Evolutionary conservation across 345 rosid species (phyloP).

Genomic region (Cardamine chenopodiifolia): DNA sequence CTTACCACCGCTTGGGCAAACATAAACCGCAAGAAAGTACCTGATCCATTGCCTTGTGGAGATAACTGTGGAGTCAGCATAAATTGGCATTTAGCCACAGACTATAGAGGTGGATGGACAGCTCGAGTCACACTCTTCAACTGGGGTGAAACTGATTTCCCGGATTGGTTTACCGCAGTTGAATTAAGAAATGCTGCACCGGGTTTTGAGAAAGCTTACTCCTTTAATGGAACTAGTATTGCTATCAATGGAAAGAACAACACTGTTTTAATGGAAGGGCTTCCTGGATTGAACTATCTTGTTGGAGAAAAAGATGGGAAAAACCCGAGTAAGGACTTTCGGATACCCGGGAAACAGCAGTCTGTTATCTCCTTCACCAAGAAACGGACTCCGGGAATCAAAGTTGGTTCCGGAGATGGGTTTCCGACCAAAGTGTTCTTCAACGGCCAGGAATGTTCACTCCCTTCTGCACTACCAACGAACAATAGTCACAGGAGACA

Average conservation of each 20-base stretch:
- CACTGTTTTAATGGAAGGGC: constrained; percentile 81
- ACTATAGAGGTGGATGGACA: constrained; percentile 78
- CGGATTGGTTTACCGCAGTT: constrained; percentile 90
- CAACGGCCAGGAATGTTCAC: constrained; percentile 87
- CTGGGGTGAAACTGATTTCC: constrained; percentile 72
- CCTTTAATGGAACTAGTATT: constrained; percentile 68
- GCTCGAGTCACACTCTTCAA: constrained; percentile 91
- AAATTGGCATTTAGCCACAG: constrained; percentile 85
- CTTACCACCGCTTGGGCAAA: constrained; percentile 69
- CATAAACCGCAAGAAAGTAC: constrained; percentile 58
- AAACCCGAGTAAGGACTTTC: constrained; percentile 60
- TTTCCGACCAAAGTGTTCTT: constrained; percentile 86
- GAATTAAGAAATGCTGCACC: constrained; percentile 64
- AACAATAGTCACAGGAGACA: constrained; percentile 35
- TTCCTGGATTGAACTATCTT: constrained; percentile 75
- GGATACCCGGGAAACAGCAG: constrained; percentile 94
- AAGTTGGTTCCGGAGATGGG: constrained; percentile 70
- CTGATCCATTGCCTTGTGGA: constrained; percentile 81
- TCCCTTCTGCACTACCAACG: constrained; percentile 62
- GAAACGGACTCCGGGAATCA: constrained; percentile 68
- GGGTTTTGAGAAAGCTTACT: constrained; percentile 78
- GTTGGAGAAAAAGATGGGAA: constrained; percentile 65
- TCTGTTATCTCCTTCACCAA: constrained; percentile 83
- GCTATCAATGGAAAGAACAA: constrained; percentile 50
- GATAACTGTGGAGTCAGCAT: constrained; percentile 94